Percentiles rank a stretch among this genome's conserved stretches.
Evolutionary conservation across 1,284 basidiomycete species (phyloP).

Genomic region (Exobasidium rhododendri): DNA sequence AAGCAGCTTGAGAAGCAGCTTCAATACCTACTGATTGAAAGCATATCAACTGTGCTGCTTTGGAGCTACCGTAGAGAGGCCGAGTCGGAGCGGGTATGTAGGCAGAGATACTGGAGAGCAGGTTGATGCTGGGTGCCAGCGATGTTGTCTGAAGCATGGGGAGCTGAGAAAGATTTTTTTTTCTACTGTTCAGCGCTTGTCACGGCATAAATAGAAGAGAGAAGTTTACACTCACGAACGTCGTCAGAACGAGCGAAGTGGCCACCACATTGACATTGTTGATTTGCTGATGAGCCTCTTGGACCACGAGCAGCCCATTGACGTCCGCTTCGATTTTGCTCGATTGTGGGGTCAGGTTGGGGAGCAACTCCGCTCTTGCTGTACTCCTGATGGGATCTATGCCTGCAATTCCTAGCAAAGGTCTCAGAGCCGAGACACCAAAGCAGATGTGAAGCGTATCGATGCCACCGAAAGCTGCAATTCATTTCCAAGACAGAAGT

Average conservation of each 20-base stretch:
- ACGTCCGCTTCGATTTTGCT: conserved; percentile 23
- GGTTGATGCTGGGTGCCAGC: conserved; percentile 68
- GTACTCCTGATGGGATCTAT: conserved; percentile 59
- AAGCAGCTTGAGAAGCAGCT: conserved; percentile 53
- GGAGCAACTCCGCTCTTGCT: conserved; percentile 42
- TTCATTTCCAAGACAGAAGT: neutral
- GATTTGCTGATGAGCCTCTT: conserved; percentile 53
- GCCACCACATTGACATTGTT: conserved; percentile 59
- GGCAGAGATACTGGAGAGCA: conserved; percentile 76
- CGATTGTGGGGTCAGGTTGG: neutral
- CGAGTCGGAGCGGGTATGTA: conserved; percentile 81
- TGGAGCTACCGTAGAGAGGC: conserved; percentile 77
- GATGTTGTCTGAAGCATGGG: conserved; percentile 73
- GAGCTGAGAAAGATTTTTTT: conserved; percentile 51
- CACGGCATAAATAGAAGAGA: too few relatives aligned
- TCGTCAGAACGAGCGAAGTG: conserved; percentile 57
- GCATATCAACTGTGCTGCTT: conserved; percentile 73
- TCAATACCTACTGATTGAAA: conserved; percentile 77
- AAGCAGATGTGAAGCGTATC: conserved; percentile 82
- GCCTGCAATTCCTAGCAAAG: conserved; percentile 71
- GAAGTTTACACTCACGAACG: conserved; percentile 38
- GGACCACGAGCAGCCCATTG: conserved; percentile 55
- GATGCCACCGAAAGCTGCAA: conserved; percentile 70
- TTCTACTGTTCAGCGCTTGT: neutral
- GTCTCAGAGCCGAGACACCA: conserved; percentile 77